Conservation (phyloP, 2,329 filamentous ascomycete species). For the Rachicladosporium sp. region DNA sequence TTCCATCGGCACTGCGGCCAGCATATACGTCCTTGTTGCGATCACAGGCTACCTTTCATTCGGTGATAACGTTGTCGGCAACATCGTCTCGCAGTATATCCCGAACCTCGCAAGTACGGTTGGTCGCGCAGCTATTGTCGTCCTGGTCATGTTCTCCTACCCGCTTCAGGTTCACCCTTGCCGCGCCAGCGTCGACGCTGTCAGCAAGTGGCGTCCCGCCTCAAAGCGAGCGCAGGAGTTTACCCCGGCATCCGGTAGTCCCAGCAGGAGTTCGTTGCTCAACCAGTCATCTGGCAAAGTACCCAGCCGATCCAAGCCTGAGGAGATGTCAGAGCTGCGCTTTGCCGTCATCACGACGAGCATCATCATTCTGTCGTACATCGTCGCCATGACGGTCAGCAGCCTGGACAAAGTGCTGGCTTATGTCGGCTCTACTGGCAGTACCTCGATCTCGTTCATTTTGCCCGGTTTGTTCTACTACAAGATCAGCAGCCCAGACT, state of each 20-base stretch:
- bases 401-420: constrained; percentile 84
- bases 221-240: constrained; percentile 12
- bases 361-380: constrained; percentile 74
- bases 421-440: constrained; percentile 89
- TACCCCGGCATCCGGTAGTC: constrained; percentile 17
- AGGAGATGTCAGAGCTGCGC: constrained; percentile 67
- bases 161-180: constrained; percentile 93
- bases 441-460: constrained; percentile 93
- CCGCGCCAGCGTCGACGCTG: constrained; percentile 84
- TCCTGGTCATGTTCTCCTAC: constrained; percentile 92
- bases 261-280: constrained; percentile 18
- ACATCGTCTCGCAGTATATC: constrained; percentile 85
- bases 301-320: constrained; percentile 17
- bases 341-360: constrained; percentile 82
- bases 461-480: constrained; percentile 95
- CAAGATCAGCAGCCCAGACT: constrained; percentile 88
- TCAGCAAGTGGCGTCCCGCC: constrained; percentile 75
- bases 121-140: constrained; percentile 85
- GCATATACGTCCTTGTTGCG: constrained; percentile 79
- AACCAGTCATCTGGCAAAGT: constrained; percentile 8
- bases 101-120: constrained; percentile 76
- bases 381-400: constrained; percentile 79
- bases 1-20: constrained; percentile 80
- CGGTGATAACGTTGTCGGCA: constrained; percentile 76
- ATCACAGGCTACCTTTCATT: constrained; percentile 95